Evolutionary conservation across 805 yeast species (phyloP).

Genomic region (Metschnikowia lunata): DNA sequence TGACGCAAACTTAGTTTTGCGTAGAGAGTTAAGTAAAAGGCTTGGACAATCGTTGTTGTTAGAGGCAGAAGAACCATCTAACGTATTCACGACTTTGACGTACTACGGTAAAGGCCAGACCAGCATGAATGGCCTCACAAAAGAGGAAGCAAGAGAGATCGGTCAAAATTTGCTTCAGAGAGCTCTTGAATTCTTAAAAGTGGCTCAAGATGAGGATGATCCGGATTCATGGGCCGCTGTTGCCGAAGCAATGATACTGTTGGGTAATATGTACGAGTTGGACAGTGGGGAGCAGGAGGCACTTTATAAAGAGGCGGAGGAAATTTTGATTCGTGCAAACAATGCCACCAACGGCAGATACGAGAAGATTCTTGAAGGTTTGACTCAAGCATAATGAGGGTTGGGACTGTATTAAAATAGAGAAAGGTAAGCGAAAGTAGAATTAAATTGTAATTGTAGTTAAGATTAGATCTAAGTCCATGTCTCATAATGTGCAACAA

Average conservation of each 20-base stretch:
- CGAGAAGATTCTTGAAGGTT: constrained; percentile 57
- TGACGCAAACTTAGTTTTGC: constrained; percentile 21
- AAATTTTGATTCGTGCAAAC: constrained; percentile 64
- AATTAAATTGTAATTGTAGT: no score
- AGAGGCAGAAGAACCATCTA: constrained; percentile 60
- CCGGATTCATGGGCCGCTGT: constrained; percentile 78
- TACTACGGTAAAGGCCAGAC: constrained; percentile 43
- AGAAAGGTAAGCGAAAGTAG: no score
- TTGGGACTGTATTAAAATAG: background rate
- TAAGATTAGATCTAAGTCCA: no score
- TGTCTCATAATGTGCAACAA: no score
- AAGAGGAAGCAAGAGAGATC: constrained; percentile 43
- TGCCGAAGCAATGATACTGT: constrained; percentile 79
- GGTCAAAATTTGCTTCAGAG: constrained; percentile 45
- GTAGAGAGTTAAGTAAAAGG: constrained; percentile 41
- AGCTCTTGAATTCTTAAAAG: constrained; percentile 55
- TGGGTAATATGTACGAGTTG: constrained; percentile 68
- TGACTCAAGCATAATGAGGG: constrained; percentile 19
- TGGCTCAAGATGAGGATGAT: constrained; percentile 64
- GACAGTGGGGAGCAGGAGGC: constrained; percentile 66
- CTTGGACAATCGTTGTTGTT: constrained; percentile 61
- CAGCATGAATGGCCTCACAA: constrained; percentile 34
- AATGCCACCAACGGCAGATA: constrained; percentile 76
- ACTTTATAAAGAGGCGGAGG: constrained; percentile 66
- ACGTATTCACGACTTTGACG: constrained; percentile 49